Percentiles rank a stretch among this genome's conserved stretches.
These are phyloP conservation scores for Debaryomycetaceae sp. DNA, from an alignment of 1,139 yeast species.

Conservation along the genomic window DNA sequence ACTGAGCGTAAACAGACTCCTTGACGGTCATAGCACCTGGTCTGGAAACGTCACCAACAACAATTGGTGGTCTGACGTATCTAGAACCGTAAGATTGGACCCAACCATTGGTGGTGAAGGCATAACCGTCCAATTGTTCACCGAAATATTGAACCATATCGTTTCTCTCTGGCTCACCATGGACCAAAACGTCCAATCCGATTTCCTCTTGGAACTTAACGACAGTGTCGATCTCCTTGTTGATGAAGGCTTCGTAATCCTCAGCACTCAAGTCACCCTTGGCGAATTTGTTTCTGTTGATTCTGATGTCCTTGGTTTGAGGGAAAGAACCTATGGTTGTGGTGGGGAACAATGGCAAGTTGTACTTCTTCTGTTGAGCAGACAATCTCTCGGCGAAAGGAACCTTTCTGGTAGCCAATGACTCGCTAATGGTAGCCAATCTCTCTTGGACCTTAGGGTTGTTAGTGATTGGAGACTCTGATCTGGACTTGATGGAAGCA, in stretches of 20 bases:
- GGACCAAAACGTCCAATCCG: constrained; percentile 96
- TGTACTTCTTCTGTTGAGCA: constrained; percentile 82
- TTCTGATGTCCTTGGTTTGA: constrained; percentile 98
- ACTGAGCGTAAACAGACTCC: constrained; percentile 99
- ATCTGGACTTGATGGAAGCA: constrained; percentile 80
- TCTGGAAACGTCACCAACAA: constrained; percentile 98
- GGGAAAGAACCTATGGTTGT: constrained; percentile 99
- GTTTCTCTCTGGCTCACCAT: constrained; percentile 99
- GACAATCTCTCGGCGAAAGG: constrained; percentile 85
- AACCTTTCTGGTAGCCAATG: constrained; percentile 79
- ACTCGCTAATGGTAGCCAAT: constrained; percentile 75
- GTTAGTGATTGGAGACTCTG: constrained; percentile 83
- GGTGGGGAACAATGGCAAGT: constrained; percentile 98
- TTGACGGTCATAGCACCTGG: constrained; percentile 98
- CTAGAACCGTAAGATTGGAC: constrained; percentile 99
- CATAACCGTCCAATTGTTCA: constrained; percentile 97
- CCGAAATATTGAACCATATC: constrained; percentile 99
- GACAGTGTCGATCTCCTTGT: constrained; percentile 92
- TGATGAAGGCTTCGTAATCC: constrained; percentile 93
- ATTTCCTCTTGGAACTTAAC: constrained; percentile 99
- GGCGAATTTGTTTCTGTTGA: constrained; percentile 96
- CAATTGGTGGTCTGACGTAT: constrained; percentile 98
- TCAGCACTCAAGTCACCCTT: constrained; percentile 95
- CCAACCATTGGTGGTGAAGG: constrained; percentile 99
- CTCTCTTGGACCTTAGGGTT: constrained; percentile 88